Base-by-base conservation (phyloP, 352 stramenopile genomes). In the Phytophthora rubi region DNA sequence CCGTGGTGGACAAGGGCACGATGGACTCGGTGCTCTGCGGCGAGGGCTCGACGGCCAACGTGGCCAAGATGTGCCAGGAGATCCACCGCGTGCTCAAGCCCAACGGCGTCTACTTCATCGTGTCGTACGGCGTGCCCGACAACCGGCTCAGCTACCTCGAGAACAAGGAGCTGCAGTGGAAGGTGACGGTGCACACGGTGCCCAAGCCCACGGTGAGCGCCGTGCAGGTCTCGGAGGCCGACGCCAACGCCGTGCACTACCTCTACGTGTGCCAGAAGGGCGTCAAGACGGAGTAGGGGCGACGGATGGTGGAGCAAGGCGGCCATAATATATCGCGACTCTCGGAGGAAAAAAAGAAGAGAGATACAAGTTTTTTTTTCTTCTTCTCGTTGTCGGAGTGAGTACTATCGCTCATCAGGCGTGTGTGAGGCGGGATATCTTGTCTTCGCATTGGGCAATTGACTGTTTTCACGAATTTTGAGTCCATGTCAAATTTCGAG, bases 71-170 rank as follows among this genome's bases (percentile, higher is more conserved):
- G 90, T 98, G 94, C 72, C 92, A 95, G 62, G 96, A 99, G 76
- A 83, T 98, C 51, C 87, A 90, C 61, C 86, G 96, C 44, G 95
- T 98, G 56, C 88, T 99, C 53, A 99, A 99, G 81, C 92, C 94
- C 21, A 96, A 96, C 57, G 96, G 96, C 33, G 81, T 98, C 45
- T 98, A 98, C 77, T 95, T 99, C 64, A 86, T 98, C 66, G 88
- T 99, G 51, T 98, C 91, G 37, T 99, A 99, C 79, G 96, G 96
- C 55, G 91, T 98, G 37, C 96, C 96, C 5, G 95, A 98, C 64
- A 98, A 98, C 77, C 80, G 96, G n/a, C 59, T 99, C 68, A 96
- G 93, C 72, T 99, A 99, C 77, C 76, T 99, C 6, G 92, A 99
- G 78, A 98, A 97, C 73, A 97, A 99, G 69, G 96, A 98, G 66